Percentiles rank a stretch among this genome's conserved stretches.
Evolutionary conservation across 495 filamentous ascomycete species (phyloP).

Genomic region (Darksidea phi): DNA sequence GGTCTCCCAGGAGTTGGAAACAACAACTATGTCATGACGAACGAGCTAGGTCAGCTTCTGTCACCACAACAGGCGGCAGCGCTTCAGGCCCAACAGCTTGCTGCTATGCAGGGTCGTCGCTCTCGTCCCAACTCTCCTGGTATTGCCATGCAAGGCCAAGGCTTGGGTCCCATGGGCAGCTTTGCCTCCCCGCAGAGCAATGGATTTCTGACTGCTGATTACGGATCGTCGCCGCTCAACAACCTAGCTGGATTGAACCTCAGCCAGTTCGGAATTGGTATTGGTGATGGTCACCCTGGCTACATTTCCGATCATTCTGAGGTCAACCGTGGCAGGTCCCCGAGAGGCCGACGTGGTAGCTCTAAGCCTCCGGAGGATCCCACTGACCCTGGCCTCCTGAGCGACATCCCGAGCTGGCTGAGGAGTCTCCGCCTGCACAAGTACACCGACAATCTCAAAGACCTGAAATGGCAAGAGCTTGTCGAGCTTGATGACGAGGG

Average conservation of each 20-base stretch:
- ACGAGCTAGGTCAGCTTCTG: slow-evolving; percentile 85
- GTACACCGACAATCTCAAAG: slow-evolving; percentile 97
- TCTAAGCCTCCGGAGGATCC: slow-evolving; percentile 98
- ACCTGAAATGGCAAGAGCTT: slow-evolving; percentile 93
- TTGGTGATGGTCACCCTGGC: slow-evolving; percentile 65
- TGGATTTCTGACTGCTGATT: slow-evolving; percentile 88
- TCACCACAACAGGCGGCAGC: slow-evolving; percentile 82
- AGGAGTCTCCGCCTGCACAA: slow-evolving; percentile 94
- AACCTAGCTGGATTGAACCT: slow-evolving; percentile 69
- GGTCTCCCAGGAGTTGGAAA: slow-evolving; percentile 57
- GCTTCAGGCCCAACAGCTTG: slow-evolving; percentile 79
- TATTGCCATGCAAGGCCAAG: slow-evolving; percentile 72
- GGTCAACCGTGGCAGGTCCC: slow-evolving; percentile 83
- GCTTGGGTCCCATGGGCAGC: slow-evolving; percentile 58
- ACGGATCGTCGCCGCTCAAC: slow-evolving; percentile 68
- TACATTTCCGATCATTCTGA: slow-evolving; percentile 95
- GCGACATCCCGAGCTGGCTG: slow-evolving; percentile 95
- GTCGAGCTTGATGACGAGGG: slow-evolving; percentile 90
- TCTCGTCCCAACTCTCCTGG: slow-evolving; percentile 94
- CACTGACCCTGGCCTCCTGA: slow-evolving; percentile 83
- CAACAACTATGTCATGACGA: slow-evolving; percentile 79
- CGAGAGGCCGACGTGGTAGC: slow-evolving; percentile 86
- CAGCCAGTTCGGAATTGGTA: slow-evolving; percentile 63
- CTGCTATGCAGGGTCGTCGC: slow-evolving; percentile 68
- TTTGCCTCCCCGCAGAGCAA: slow-evolving; percentile 94